Evolutionary conservation across 306 rosid genomes (phyloP), one percentile per base, ranked within the genome.

Genomic region (Castanopsis chinensis): DNA sequence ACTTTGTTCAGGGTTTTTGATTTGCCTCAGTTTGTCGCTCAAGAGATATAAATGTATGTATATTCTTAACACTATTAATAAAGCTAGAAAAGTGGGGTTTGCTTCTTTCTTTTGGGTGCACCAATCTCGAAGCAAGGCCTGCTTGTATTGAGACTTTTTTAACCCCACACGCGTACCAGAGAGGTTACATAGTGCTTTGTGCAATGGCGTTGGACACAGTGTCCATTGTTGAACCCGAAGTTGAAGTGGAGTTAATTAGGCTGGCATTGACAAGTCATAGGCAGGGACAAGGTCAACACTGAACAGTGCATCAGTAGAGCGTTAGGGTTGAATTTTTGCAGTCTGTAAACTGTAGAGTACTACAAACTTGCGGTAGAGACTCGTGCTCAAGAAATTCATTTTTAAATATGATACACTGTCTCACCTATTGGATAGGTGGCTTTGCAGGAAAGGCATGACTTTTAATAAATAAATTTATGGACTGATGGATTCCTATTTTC

Each of bases 151-250:
- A 70, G n/a, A 58, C 73, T 18, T 68, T 82, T 68, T 77, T 9
- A 78, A 30, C 86, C 79, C 82, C 82, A 78, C 86, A 78, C 82
- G 83, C 83, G 73, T 35, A 57, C 9, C 77, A 17, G 69, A 33
- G 60, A 0, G 17, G 68, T 49, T 49, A 13, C 80, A 3, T 78
- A 32, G 86, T 83, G 86, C 82, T 78, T 69, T 69, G 86, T 83
- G 86, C 82, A 60, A n/a, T 4, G 30, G 67, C 10, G 45, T 41
- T 41, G 45, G 45, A 41, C 4, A 70, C 64, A 17, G 35, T 56
- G 3, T 30, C 23, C 7, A 37, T 53, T 52, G 45, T 41, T 41
- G 45, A 53, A 21, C 20, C 18, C 76, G 41, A 52, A 49, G 61
- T 15, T 69, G 45, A 28, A 20, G 80, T 57, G 13, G 10, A 21